A percentile compares a stretch with the other conserved stretches of the same genome.
Evolutionary conservation across 768 basidiomycete genomes (phyloP).

Genomic region (Lactifluus hygrophoroides): DNA sequence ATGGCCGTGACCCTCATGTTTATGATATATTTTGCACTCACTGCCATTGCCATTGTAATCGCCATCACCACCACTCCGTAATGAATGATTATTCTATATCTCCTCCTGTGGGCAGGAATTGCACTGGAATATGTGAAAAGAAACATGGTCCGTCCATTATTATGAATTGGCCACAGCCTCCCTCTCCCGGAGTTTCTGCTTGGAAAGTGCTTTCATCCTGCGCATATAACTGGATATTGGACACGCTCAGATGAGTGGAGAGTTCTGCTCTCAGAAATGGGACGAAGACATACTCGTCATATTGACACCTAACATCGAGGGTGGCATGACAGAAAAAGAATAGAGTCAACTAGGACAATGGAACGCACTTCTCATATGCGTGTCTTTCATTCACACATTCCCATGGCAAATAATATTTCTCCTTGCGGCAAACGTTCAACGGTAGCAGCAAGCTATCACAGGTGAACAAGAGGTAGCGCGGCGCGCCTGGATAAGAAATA

Average conservation of each 20-base stretch:
- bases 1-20: background rate
- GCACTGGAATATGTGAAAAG: background rate
- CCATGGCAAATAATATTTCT: constrained; percentile 80
- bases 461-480: background rate
- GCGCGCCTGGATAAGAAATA: background rate
- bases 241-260: constrained; percentile 5
- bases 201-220: constrained; percentile 78
- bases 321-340: background rate
- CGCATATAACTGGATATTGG: constrained; percentile 58
- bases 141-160: constrained; percentile 8
- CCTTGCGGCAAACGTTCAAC: constrained; percentile 76
- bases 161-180: constrained; percentile 29
- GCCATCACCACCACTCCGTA: constrained; percentile 5
- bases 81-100: background rate
- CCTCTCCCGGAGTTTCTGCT: constrained; percentile 47
- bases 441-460: constrained; percentile 68
- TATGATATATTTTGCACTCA: background rate
- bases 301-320: constrained; percentile 66
- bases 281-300: constrained; percentile 60
- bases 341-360: background rate
- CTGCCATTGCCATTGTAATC: background rate
- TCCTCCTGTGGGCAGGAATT: background rate
- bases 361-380: constrained; percentile 71
- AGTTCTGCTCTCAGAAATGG: background rate
- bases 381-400: constrained; percentile 87